Evolutionary conservation across 306 rosid genomes (phyloP).

Genomic region (Lotus japonicus): DNA sequence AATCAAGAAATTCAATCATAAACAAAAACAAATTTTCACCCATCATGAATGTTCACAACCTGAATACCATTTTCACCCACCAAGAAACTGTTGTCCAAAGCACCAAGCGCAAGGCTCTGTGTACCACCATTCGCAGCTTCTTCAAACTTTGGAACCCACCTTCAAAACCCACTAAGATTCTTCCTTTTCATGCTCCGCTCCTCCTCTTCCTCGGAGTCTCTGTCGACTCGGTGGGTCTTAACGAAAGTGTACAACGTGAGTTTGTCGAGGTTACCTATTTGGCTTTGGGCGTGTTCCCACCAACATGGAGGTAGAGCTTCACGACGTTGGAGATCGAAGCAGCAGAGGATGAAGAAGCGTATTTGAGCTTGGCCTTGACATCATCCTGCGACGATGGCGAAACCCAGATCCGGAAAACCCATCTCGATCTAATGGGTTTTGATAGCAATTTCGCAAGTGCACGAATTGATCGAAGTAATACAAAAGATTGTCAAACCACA

Average conservation of each 20-base stretch:
- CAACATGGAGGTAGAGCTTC: conserved; percentile 74
- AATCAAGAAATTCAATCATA: too few species aligned
- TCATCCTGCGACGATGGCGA: conserved; percentile 70
- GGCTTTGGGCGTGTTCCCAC: conserved; percentile 76
- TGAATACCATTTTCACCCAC: conserved; percentile 83
- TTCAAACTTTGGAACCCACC: conserved; percentile 70
- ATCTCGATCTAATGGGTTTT: too few species aligned
- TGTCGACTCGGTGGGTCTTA: conserved; percentile 31
- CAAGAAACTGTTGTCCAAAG: conserved; percentile 87
- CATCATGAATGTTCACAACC: too few species aligned
- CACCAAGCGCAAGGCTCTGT: conserved; percentile 92
- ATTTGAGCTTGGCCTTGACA: conserved; percentile 82
- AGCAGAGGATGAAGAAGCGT: conserved; percentile 16
- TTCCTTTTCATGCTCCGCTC: conserved; percentile 5
- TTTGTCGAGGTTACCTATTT: conserved; percentile 82
- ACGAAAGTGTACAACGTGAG: conserved; percentile 52
- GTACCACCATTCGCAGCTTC: conserved; percentile 86
- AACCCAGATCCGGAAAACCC: too few species aligned
- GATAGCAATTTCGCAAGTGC: too few species aligned
- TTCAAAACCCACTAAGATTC: conserved; percentile 61
- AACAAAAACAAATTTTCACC: too few species aligned
- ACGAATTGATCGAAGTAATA: too few species aligned
- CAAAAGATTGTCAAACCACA: too few species aligned
- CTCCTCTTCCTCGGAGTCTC: not conserved
- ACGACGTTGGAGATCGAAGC: conserved; percentile 41